A percentile compares a stretch with the other conserved stretches of the same genome.
Conservation (phyloP, 1,284 basidiomycete species). For the Nidula niveotomentosa region DNA sequence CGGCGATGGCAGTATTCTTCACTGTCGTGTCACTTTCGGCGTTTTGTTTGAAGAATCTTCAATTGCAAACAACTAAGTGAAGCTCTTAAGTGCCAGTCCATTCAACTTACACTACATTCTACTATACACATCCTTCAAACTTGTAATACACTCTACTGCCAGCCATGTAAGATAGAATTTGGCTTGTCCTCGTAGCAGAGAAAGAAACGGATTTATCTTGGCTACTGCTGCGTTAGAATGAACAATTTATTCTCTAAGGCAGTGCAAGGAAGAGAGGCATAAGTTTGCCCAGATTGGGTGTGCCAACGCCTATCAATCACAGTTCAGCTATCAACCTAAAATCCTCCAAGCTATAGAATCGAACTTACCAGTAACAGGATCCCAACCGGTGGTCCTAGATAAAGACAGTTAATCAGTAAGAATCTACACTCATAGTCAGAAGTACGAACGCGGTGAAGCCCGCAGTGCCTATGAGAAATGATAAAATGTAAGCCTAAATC, state of each 20-base stretch:
- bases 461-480: conserved; percentile 9
- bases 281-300: conserved; percentile 28
- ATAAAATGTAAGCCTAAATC: neutral
- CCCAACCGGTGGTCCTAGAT: conserved; percentile 33
- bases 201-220: neutral
- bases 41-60: too few relatives aligned
- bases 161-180: too few relatives aligned
- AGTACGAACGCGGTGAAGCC: conserved; percentile 34
- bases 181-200: too few relatives aligned
- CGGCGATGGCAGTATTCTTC: too few relatives aligned
- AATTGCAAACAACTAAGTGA: too few relatives aligned
- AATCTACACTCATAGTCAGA: neutral
- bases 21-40: too few relatives aligned
- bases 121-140: neutral
- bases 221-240: too few relatives aligned
- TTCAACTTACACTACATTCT: too few relatives aligned
- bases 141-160: neutral
- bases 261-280: conserved; percentile 23
- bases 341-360: neutral
- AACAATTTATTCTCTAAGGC: conserved; percentile 14
- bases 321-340: too few relatives aligned
- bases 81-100: too few relatives aligned
- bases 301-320: conserved; percentile 25
- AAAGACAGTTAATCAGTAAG: neutral
- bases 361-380: conserved; percentile 36